Conservation (phyloP, 1,284 basidiomycete species). For the Pseudozyma sp. region DNA sequence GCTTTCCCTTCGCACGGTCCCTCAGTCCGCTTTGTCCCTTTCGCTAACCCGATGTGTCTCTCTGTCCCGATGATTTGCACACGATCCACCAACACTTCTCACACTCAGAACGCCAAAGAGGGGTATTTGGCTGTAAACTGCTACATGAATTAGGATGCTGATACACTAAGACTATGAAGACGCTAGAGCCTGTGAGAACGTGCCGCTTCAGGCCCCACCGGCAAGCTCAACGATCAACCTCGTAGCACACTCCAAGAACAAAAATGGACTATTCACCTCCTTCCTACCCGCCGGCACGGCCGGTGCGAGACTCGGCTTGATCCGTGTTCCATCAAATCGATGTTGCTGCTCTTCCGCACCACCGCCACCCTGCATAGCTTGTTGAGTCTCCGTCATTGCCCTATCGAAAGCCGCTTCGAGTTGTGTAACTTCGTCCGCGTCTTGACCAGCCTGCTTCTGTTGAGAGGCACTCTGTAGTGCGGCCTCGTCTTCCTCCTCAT, state of each 20-base stretch:
- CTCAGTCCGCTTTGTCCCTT: background rate
- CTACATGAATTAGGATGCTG: too few species aligned
- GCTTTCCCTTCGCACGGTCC: conserved; percentile 1
- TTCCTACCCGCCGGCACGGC: conserved; percentile 75
- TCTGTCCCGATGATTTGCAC: background rate
- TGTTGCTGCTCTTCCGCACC: conserved; percentile 19
- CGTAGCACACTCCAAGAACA: conserved; percentile 95
- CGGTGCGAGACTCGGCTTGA: conserved; percentile 49
- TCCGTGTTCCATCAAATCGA: conserved; percentile 34
- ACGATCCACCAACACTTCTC: background rate
- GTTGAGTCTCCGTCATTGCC: conserved; percentile 34
- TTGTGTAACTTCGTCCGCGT: conserved; percentile 12
- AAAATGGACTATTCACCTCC: conserved; percentile 85
- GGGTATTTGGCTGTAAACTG: too few species aligned
- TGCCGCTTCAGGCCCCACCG: conserved; percentile 29
- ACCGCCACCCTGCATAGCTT: conserved; percentile 27
- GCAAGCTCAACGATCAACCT: conserved; percentile 71
- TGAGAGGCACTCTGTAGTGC: too few species aligned
- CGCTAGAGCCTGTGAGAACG: background rate
- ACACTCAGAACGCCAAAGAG: background rate
- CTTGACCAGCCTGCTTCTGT: background rate
- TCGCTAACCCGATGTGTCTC: background rate
- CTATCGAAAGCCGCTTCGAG: conserved; percentile 45
- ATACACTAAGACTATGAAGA: too few species aligned
- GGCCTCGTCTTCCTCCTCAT: background rate